Base-by-base conservation (phyloP, 192 early-diverging fungal genomes). In the Dispira simplex region DNA sequence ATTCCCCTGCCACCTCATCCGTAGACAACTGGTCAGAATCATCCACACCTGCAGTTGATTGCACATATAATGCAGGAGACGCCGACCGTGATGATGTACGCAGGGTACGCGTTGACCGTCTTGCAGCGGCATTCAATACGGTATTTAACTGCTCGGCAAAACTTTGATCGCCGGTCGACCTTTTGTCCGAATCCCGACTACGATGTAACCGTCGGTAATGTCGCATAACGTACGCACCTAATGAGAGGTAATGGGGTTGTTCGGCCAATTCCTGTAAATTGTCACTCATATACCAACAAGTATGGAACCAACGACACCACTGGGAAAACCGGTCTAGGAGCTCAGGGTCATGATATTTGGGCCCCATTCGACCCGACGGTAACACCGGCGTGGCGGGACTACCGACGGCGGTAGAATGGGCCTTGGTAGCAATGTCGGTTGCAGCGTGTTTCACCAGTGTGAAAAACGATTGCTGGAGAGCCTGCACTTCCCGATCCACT, bases 401-500 rank as follows among this genome's bases (percentile, higher is more conserved):
- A 21, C 27, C 32, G 4, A 44, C 44, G 26, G 55, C 55, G 16
- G 55, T 23, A 3, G 55, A 25, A 25, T 57, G 55, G n/a, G 55
- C 55, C 12, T 43, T 27, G 58, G 58, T 44, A 6, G 58, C 58
- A 3, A 60, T 27, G 58, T 60, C 58, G 14, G 32, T 60, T 16
- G 58, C 58, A 18, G 58, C 32, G 10, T 11, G 18, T 3, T 27
- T 60, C 32, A 60, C 21, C 25, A 43, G n/a, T 1, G 58, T 14
- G 39, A 60, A 60, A 18, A 60, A 43, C 12, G 58, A 43, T 43
- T 44, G 26, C 21, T 60, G 32, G 14, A 43, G 21, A 8, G 58
- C 26, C 58, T 60, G 58, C 12, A 60, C 58, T 44, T 60, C 32
- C 27, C 39, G 32, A 3, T 68, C 63, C n/a, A 85, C 78, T 21